These are phyloP conservation scores for Dictyostelium purpureum DNA, from an alignment of 78 protist species.

Conservation along the genomic window DNA sequence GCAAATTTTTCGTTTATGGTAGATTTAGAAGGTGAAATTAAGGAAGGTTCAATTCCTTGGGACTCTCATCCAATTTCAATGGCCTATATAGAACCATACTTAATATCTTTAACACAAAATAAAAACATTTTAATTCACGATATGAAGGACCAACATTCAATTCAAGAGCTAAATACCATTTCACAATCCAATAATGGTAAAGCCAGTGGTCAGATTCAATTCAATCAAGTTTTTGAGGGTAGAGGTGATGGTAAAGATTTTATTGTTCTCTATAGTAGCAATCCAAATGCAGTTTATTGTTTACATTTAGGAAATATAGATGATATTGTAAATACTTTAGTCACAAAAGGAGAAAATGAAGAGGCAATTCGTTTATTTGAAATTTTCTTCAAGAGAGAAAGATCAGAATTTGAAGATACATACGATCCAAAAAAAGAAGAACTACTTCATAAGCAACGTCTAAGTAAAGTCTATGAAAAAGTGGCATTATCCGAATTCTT, in stretches of 20 bases:
- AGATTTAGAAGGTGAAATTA: slow-evolving; percentile 35
- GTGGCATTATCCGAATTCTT: slow-evolving; percentile 28
- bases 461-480: slow-evolving; percentile 41
- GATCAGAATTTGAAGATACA: neutral
- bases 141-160: neutral
- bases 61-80: slow-evolving; percentile 2
- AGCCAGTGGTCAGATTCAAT: neutral
- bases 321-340: neutral
- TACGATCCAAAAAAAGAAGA: slow-evolving; percentile 48
- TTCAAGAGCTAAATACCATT: neutral
- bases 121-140: slow-evolving; percentile 25
- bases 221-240: slow-evolving; percentile 22
- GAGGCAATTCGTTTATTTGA: slow-evolving; percentile 63
- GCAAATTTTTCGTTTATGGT: slow-evolving; percentile 26
- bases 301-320: slow-evolving; percentile 21
- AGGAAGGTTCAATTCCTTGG: slow-evolving; percentile 29
- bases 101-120: neutral
- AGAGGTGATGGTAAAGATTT: slow-evolving; percentile 36
- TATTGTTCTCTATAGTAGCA: neutral
- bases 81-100: slow-evolving; percentile 29
- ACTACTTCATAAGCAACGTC: neutral
- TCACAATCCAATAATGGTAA: neutral
- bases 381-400: slow-evolving; percentile 19
- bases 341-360: slow-evolving; percentile 46
- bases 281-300: slow-evolving; percentile 25